phyloP scores from a whole-genome alignment of 2,329 filamentous ascomycete species.

The Cadophora malorum region DNA sequence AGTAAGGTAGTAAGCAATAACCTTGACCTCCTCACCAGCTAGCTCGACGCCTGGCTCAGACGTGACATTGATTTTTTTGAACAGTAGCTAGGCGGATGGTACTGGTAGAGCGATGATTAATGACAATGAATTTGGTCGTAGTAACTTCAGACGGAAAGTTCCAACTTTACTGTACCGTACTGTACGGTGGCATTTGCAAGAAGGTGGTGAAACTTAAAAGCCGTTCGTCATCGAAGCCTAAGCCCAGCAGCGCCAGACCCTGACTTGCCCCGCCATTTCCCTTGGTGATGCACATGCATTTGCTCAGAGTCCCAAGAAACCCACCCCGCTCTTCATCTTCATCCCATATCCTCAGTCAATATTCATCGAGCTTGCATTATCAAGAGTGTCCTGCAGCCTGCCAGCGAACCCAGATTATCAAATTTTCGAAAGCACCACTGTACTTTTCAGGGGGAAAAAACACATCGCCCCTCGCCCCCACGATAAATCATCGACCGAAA shows the following conservation, averaged over 20 bases:
- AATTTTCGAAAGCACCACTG: background rate
- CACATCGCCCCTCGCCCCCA: background rate
- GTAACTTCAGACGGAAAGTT: background rate
- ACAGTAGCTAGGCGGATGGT: background rate
- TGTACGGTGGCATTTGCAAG: background rate
- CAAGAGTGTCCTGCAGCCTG: background rate
- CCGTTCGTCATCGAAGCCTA: background rate
- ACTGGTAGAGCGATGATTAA: background rate
- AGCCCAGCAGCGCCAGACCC: background rate
- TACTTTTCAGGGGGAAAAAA: background rate
- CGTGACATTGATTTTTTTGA: background rate
- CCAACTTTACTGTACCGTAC: background rate
- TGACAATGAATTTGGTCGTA: background rate
- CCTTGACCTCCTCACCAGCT: background rate
- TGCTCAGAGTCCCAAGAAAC: background rate
- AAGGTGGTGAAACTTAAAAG: background rate
- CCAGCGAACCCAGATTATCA: no score
- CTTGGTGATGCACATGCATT: background rate
- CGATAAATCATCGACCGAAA: background rate
- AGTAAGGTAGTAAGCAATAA: conserved; percentile 10
- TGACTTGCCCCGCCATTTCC: conserved; percentile 4
- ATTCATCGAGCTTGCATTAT: background rate
- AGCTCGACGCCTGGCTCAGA: background rate
- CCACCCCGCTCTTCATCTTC: conserved; percentile 4
- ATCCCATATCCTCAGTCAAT: background rate